A percentile compares a stretch with the other conserved stretches of the same genome.
phyloP scores from a whole-genome alignment of 257 asterid species.

The Penstemon barbatus region DNA sequence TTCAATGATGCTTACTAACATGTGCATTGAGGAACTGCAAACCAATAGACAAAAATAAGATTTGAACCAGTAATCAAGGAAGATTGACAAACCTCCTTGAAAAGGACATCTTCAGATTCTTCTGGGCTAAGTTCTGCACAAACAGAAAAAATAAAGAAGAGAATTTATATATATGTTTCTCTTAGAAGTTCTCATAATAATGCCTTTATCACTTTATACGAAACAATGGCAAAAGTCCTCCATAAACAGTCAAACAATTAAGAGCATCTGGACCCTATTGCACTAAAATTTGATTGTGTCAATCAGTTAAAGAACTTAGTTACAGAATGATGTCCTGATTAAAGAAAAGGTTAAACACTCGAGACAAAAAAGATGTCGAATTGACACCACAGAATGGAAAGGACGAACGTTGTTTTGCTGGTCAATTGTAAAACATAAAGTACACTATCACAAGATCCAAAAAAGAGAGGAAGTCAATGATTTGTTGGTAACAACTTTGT shows the following conservation, averaged over 20 bases:
- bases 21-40: too few species aligned
- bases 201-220: constrained; percentile 3
- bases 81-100: constrained; percentile 74
- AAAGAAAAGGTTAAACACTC: too few species aligned
- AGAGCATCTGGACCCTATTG: not conserved
- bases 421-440: not conserved
- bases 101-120: constrained; percentile 96
- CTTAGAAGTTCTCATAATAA: not conserved
- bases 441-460: not conserved
- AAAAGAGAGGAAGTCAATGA: not conserved
- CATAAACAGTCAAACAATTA: not conserved
- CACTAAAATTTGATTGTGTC: too few species aligned
- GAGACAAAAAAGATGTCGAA: not conserved
- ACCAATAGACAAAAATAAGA: constrained; percentile 4
- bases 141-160: constrained; percentile 23
- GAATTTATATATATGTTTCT: not conserved
- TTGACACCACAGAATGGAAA: not conserved
- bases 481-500: not conserved
- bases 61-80: constrained; percentile 25
- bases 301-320: too few species aligned
- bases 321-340: too few species aligned
- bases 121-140: constrained; percentile 86
- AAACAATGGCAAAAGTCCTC: not conserved
- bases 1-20: too few species aligned
- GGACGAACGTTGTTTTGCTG: not conserved